A percentile compares a stretch with the other conserved stretches of the same genome.
phyloP scores from a whole-genome alignment of 1,284 basidiomycete genomes.

The Leucoagaricus sp. region DNA sequence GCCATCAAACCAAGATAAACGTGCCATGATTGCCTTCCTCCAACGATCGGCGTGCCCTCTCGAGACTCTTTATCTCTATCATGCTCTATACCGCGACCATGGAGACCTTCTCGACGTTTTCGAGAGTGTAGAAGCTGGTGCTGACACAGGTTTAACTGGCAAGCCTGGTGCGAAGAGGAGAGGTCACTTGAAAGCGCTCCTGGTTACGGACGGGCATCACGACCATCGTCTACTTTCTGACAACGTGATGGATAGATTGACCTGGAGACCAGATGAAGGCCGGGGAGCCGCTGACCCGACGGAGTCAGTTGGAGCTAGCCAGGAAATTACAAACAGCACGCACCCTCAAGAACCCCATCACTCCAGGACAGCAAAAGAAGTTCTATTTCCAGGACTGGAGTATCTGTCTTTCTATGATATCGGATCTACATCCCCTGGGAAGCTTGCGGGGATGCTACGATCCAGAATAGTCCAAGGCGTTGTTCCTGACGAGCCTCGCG shows the following conservation, averaged over 20 bases:
- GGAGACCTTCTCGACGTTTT: constrained; percentile 12
- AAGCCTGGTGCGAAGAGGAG: neutral
- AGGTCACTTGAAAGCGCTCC: constrained; percentile 1
- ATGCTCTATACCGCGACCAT: neutral
- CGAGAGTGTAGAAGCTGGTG: constrained; percentile 2
- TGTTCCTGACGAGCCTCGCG: neutral
- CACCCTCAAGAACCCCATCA: neutral
- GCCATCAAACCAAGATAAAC: constrained; percentile 3
- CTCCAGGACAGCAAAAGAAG: neutral
- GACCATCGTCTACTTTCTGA: constrained; percentile 10
- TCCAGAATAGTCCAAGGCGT: neutral
- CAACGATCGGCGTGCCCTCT: constrained; percentile 16
- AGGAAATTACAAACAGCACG: too few relatives aligned
- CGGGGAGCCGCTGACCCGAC: neutral
- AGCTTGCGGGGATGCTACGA: neutral
- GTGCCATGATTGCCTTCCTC: constrained; percentile 11
- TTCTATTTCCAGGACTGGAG: constrained; percentile 9
- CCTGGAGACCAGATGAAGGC: constrained; percentile 1
- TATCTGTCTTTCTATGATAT: constrained; percentile 10
- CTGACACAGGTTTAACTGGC: neutral
- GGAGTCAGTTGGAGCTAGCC: neutral
- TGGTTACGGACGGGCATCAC: neutral
- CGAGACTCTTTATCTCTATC: constrained; percentile 15
- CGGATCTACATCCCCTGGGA: neutral
- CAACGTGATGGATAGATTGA: constrained; percentile 13